A percentile compares a stretch with the other conserved stretches of the same genome.
Evolutionary conservation across 306 rosid species (phyloP).

Genomic region (Cicer arietinum): DNA sequence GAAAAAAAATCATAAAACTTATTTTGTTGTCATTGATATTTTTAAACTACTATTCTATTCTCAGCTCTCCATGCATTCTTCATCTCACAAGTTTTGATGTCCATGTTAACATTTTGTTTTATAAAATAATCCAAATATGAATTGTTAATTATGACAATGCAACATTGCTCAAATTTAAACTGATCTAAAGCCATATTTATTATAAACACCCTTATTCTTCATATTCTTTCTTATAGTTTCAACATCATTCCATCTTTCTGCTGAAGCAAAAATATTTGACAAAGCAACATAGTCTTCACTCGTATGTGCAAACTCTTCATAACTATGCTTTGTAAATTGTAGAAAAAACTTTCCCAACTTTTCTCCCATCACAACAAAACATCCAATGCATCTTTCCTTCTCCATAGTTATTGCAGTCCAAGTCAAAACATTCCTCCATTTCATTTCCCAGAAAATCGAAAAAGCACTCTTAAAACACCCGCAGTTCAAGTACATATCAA

Average conservation of each 20-base stretch:
- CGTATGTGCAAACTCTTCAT: constrained; percentile 41
- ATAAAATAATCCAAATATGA: too few relatives aligned
- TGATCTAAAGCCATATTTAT: constrained; percentile 65
- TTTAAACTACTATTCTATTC: too few relatives aligned
- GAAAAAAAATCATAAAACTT: too few relatives aligned
- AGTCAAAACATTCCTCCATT: constrained; percentile 65
- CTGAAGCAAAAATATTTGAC: constrained; percentile 80
- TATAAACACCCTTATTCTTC: constrained; percentile 60
- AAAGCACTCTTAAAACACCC: constrained; percentile 67
- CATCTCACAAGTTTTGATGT: too few relatives aligned
- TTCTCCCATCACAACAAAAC: constrained; percentile 69
- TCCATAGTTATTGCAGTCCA: constrained; percentile 84
- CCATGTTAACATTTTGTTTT: too few relatives aligned
- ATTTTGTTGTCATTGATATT: too few relatives aligned
- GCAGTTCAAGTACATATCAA: constrained; percentile 89
- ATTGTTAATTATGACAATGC: constrained; percentile 17
- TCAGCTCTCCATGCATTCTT: too few relatives aligned
- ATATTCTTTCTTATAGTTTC: constrained; percentile 67
- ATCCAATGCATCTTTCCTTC: constrained; percentile 63
- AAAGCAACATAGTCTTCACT: constrained; percentile 76
- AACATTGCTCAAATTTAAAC: constrained; percentile 53
- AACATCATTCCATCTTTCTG: constrained; percentile 70
- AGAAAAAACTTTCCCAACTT: constrained; percentile 78
- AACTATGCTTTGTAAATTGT: constrained; percentile 38
- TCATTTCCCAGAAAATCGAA: constrained; percentile 59